A percentile compares a stretch with the other conserved stretches of the same genome.
Conservation (phyloP, 768 basidiomycete genomes). For the Boletus rubescentipes region DNA sequence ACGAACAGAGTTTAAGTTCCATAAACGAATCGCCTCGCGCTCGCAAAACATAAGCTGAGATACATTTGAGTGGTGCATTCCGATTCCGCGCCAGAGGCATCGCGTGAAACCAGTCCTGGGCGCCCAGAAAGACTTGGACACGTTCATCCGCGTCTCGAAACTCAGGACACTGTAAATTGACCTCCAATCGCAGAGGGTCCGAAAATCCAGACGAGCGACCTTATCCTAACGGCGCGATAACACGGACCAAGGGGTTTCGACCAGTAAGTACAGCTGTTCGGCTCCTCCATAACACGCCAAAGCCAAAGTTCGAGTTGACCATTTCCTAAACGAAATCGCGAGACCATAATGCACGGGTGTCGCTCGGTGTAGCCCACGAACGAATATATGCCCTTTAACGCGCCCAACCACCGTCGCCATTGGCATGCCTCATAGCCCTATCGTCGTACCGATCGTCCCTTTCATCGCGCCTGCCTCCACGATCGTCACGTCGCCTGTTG, state of each 20-base stretch:
- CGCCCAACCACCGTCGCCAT: constrained; percentile 77
- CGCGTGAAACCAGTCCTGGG: constrained; percentile 14
- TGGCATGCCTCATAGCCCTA: constrained; percentile 66
- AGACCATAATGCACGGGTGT: constrained; percentile 35
- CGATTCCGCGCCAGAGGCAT: constrained; percentile 7
- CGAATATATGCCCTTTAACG: constrained; percentile 54
- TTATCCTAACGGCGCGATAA: constrained; percentile 33
- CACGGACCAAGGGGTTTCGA: constrained; percentile 38
- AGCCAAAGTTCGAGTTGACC: constrained; percentile 39
- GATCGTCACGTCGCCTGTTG: constrained; percentile 58
- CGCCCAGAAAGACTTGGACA: constrained; percentile 6
- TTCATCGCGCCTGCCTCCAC: constrained; percentile 76
- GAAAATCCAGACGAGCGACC: constrained; percentile 29
- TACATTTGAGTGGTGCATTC: constrained; percentile 2
- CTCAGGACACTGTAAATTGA: constrained; percentile 16
- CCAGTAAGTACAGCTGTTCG: constrained; percentile 40
- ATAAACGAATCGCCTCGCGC: constrained; percentile 6
- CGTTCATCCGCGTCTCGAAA: constrained; percentile 11
- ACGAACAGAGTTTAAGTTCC: constrained; percentile 2
- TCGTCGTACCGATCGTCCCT: constrained; percentile 83
- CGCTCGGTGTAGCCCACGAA: constrained; percentile 34
- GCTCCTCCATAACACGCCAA: constrained; percentile 38
- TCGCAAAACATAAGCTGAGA: neutral
- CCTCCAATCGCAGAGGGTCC: constrained; percentile 19
- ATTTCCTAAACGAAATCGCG: constrained; percentile 53